Percentiles rank a stretch among this genome's conserved stretches.
These are phyloP conservation scores for Teratosphaeria epicoccoides DNA, from an alignment of 2,329 filamentous ascomycete genomes.

Conservation along the genomic window DNA sequence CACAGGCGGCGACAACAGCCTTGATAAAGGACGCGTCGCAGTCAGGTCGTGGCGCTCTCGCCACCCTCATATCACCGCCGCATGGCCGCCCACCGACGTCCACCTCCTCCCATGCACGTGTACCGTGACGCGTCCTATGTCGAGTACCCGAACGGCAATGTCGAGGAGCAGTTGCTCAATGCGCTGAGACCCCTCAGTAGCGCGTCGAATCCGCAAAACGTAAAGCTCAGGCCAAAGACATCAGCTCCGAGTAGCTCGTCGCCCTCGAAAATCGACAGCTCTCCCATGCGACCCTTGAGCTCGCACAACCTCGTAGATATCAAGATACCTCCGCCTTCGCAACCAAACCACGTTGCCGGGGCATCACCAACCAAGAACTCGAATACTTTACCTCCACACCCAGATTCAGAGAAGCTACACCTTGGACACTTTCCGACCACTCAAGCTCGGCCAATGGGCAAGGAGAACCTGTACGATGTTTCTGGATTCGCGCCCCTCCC, in stretches of 20 bases:
- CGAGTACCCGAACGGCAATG: constrained; percentile 32
- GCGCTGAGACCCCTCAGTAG: constrained; percentile 33
- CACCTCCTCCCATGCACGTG: not conserved
- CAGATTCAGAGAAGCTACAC: not conserved
- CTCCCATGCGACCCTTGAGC: constrained; percentile 50
- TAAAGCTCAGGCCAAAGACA: constrained; percentile 52
- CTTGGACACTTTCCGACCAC: constrained; percentile 6
- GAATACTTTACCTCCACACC: constrained; percentile 9
- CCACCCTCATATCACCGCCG: not conserved
- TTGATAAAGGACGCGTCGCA: not conserved
- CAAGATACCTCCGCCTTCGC: constrained; percentile 54
- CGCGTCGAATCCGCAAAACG: constrained; percentile 47
- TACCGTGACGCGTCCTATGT: constrained; percentile 31
- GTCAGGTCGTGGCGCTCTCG: not conserved
- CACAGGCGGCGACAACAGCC: not conserved
- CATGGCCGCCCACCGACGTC: not conserved
- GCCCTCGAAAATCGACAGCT: constrained; percentile 56
- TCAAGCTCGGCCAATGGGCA: constrained; percentile 1
- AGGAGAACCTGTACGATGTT: constrained; percentile 10
- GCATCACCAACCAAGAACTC: constrained; percentile 53
- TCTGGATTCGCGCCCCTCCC: constrained; percentile 30
- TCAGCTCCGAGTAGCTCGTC: constrained; percentile 50
- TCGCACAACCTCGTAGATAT: constrained; percentile 57
- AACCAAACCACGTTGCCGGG: constrained; percentile 48
- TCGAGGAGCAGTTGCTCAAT: constrained; percentile 44